phyloP scores from a whole-genome alignment of 2,329 filamentous ascomycete species.

The Pseudopyrenochaeta lycopersici region DNA sequence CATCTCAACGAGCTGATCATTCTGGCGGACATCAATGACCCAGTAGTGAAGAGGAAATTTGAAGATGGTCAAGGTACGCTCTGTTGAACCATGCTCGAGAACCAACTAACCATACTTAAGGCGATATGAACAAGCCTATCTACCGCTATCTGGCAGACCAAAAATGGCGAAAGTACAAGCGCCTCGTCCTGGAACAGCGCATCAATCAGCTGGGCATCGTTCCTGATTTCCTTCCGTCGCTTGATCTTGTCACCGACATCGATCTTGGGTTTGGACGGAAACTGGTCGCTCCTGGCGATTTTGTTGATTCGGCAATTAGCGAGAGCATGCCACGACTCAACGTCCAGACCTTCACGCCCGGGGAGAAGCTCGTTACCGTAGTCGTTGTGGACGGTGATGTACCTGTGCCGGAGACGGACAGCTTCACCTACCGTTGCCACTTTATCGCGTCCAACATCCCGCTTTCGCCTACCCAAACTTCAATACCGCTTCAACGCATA shows the following conservation, averaged over 20 bases:
- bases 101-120: constrained; percentile 57
- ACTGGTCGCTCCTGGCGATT: constrained; percentile 77
- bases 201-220: constrained; percentile 86
- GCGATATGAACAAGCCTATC: constrained; percentile 95
- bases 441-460: constrained; percentile 80
- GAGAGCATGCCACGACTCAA: constrained; percentile 78
- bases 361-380: constrained; percentile 82
- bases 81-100: background rate
- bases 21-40: constrained; percentile 92
- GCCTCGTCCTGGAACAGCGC: constrained; percentile 82
- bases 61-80: constrained; percentile 86
- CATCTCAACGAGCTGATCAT: constrained; percentile 85
- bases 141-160: constrained; percentile 88
- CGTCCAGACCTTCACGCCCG: constrained; percentile 85
- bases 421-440: constrained; percentile 84
- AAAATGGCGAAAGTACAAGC: constrained; percentile 88
- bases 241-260: constrained; percentile 82
- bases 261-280: constrained; percentile 79
- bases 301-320: constrained; percentile 77
- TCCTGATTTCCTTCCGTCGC: constrained; percentile 83
- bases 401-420: constrained; percentile 77
- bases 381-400: constrained; percentile 92
- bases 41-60: constrained; percentile 89
- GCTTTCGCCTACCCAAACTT: constrained; percentile 64
- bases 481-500: constrained; percentile 42